phyloP scores from a whole-genome alignment of 345 rosid genomes.

The Erysimum cheiranthoides region DNA sequence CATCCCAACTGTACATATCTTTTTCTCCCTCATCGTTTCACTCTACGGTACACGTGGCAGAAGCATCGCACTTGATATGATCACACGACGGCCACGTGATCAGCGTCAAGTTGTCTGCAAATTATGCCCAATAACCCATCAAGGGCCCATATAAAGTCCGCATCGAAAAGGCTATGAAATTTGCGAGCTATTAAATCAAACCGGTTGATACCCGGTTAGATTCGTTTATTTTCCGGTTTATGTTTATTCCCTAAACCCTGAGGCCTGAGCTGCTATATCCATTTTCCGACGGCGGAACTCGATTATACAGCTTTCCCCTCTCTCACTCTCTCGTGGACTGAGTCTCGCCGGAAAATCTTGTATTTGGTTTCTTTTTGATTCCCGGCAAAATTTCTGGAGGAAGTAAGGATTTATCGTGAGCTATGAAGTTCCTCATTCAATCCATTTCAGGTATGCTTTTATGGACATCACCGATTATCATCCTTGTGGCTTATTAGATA shows the following conservation, averaged over 20 bases:
- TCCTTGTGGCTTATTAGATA: slow-evolving; percentile 14
- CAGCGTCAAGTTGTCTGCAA: not conserved
- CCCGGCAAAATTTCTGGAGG: not conserved
- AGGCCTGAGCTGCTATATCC: slow-evolving; percentile 16
- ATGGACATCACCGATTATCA: not conserved
- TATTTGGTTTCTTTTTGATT: not conserved
- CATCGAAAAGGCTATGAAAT: not conserved
- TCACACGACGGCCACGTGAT: slow-evolving; percentile 30
- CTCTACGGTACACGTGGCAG: slow-evolving; percentile 30
- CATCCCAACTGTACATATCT: slow-evolving; percentile 15
- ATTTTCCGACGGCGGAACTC: slow-evolving; percentile 34
- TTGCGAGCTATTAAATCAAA: not conserved
- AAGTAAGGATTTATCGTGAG: not conserved
- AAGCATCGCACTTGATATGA: not conserved
- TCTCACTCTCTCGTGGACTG: slow-evolving; percentile 16
- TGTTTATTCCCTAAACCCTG: slow-evolving; percentile 30
- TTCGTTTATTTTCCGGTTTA: slow-evolving; percentile 29
- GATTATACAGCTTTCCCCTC: slow-evolving; percentile 13
- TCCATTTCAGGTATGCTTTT: slow-evolving; percentile 48
- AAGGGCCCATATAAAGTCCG: slow-evolving; percentile 14
- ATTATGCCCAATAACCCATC: not conserved
- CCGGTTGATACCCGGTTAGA: slow-evolving; percentile 25
- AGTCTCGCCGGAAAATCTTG: slow-evolving; percentile 31
- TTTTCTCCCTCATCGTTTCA: slow-evolving; percentile 8
- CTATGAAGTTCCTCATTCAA: slow-evolving; percentile 64